These are phyloP conservation scores for Raphidocelis subcapitata DNA, from an alignment of 139 green algal species.

Conservation along the genomic window DNA sequence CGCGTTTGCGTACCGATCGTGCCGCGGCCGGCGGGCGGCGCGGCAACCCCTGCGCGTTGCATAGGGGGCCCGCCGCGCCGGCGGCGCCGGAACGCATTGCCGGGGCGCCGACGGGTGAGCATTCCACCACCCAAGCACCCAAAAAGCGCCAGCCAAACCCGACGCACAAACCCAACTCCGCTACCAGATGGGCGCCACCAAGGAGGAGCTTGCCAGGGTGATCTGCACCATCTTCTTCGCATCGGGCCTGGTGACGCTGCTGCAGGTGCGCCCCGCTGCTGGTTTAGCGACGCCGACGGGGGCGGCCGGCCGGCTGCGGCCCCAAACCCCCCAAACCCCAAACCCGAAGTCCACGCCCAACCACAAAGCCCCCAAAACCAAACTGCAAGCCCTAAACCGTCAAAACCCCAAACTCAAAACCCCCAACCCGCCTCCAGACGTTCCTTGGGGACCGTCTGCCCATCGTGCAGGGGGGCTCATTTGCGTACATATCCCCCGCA, in stretches of 20 bases:
- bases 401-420: no score
- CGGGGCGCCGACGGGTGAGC: background rate
- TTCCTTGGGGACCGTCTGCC: slow-evolving; percentile 38
- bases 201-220: slow-evolving; percentile 18
- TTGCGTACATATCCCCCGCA: slow-evolving; percentile 64
- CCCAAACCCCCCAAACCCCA: no score
- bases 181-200: background rate
- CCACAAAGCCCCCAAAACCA: no score
- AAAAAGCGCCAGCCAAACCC: background rate
- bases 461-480: slow-evolving; percentile 65
- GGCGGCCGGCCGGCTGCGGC: no score
- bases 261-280: slow-evolving; percentile 49
- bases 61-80: no score
- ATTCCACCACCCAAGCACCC: background rate
- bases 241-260: slow-evolving; percentile 59
- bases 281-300: no score
- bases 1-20: background rate
- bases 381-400: no score
- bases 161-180: background rate
- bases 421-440: no score
- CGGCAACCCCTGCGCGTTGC: background rate
- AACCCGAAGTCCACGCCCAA: no score
- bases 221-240: slow-evolving; percentile 67
- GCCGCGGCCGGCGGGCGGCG: background rate
- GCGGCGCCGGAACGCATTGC: background rate